phyloP scores from a whole-genome alignment of 179 eudicot species.

The Vitellaria paradoxa region DNA sequence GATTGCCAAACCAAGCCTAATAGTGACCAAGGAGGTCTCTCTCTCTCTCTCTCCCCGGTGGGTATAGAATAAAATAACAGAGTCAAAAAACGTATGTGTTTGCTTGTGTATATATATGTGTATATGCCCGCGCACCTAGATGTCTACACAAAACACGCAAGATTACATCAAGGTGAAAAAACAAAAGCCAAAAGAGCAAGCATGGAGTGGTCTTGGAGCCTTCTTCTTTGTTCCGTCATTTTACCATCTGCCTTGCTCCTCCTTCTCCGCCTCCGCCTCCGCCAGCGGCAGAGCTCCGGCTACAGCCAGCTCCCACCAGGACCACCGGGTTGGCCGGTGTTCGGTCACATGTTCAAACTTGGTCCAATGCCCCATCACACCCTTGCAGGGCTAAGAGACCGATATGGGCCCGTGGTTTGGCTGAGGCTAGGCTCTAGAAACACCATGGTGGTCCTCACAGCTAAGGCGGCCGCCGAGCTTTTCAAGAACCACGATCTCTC shows the following conservation, averaged over 20 bases:
- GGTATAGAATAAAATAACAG: no score
- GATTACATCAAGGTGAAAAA: no score
- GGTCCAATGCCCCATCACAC: slow-evolving; percentile 33
- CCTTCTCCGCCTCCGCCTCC: neutral
- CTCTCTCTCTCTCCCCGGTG: no score
- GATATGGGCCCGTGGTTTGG: slow-evolving; percentile 25
- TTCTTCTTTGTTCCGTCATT: no score
- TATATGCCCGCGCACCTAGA: no score
- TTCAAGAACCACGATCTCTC: slow-evolving; percentile 26
- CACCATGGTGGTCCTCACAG: slow-evolving; percentile 21
- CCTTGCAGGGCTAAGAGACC: slow-evolving; percentile 6
- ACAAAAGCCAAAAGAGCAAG: no score
- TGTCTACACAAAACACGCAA: no score
- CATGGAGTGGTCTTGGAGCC: no score
- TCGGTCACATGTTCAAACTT: slow-evolving; percentile 40
- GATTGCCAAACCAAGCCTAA: no score
- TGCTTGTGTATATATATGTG: no score
- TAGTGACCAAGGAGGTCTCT: no score
- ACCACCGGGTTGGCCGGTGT: slow-evolving; percentile 27
- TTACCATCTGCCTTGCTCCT: neutral
- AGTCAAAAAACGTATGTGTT: no score
- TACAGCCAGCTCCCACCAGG: slow-evolving; percentile 18
- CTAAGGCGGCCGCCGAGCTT: slow-evolving; percentile 25
- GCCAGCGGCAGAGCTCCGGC: neutral
- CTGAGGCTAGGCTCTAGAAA: slow-evolving; percentile 23